These are phyloP conservation scores for Immersiporthe knoxdaviesiana DNA, from an alignment of 2,329 filamentous ascomycete genomes.

Conservation along the genomic window DNA sequence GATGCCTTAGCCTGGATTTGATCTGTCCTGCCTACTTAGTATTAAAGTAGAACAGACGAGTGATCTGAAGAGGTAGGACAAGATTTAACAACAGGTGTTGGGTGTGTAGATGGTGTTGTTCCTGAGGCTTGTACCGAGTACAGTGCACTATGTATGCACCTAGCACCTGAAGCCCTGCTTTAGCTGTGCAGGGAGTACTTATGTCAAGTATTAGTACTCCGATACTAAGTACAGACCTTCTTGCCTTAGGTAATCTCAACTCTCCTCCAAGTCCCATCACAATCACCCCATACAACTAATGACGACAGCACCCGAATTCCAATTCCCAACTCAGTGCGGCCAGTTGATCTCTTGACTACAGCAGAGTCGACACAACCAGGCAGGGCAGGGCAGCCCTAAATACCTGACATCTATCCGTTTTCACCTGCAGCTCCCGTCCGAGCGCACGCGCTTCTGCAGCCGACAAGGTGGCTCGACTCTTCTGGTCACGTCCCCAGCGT, in stretches of 20 bases:
- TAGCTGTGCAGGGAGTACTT: too few species aligned
- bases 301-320: not conserved
- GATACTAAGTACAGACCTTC: too few species aligned
- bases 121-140: too few species aligned
- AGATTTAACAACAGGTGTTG: too few species aligned
- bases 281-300: not conserved
- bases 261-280: not conserved
- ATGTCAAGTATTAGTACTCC: too few species aligned
- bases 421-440: not conserved
- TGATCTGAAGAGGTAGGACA: not conserved
- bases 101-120: too few species aligned
- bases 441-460: not conserved
- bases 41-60: not conserved
- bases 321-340: too few species aligned
- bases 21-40: not conserved
- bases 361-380: not conserved
- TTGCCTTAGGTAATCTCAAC: not conserved
- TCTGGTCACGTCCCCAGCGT: constrained; percentile 49
- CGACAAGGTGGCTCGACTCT: constrained; percentile 51
- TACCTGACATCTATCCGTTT: not conserved
- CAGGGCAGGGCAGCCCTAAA: not conserved
- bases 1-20: not conserved
- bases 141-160: too few species aligned
- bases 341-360: not conserved
- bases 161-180: too few species aligned